Base-by-base conservation (phyloP, 768 basidiomycete genomes). In the Mycena kentingensis region DNA sequence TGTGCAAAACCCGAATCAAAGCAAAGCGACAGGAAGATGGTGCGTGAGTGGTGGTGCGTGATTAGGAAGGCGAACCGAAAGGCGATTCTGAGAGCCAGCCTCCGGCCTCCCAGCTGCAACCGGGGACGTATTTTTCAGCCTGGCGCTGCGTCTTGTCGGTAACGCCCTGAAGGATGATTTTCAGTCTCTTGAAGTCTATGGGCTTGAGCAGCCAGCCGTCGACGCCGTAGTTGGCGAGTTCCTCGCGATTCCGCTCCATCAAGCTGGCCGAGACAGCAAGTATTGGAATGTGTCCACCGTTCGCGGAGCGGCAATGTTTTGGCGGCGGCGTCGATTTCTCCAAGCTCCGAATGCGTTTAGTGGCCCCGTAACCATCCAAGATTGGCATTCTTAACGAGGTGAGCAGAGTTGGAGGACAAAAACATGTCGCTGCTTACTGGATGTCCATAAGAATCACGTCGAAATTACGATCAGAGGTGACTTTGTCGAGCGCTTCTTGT, bases 151-250 rank as follows among this genome's bases (percentile, higher is more conserved):
- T 54, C 1, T 67, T 63, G 55, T 89, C 82, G 3, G 72, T 75
- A 13, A 89, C 75, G 1, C 88, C 89, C 11, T 71, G 67, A 19
- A 93, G 65, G 27, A 93, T 72, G 3, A 67, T 63, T 21, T 76
- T 67, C 11, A 92, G 74, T 13, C 90, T 75, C 55, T 81, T 79
- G 67, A 89, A 91, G 65, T 90, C 84, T 58, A 92, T 83, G 0
- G 90, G 91, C 67, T 92, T 92, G 55, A 92, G 70, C 16, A 90
- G 80, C 88, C 88, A 93, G 4, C 90, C 90, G 63, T 90, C 88
- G 65, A 90, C 78, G 34, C 88, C 83, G 39, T 74, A 67, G 12
- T 72, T 64, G 7, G 72, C 67, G 46, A 90, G 68, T 48, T 84
- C 77, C 1, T 74, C 67, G 3, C 81, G 75, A 61, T 87, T 82